Percentiles rank a stretch among this genome's conserved stretches.
Evolutionary conservation across 2,329 filamentous ascomycete species (phyloP).

Genomic region (Fusarium sp.): DNA sequence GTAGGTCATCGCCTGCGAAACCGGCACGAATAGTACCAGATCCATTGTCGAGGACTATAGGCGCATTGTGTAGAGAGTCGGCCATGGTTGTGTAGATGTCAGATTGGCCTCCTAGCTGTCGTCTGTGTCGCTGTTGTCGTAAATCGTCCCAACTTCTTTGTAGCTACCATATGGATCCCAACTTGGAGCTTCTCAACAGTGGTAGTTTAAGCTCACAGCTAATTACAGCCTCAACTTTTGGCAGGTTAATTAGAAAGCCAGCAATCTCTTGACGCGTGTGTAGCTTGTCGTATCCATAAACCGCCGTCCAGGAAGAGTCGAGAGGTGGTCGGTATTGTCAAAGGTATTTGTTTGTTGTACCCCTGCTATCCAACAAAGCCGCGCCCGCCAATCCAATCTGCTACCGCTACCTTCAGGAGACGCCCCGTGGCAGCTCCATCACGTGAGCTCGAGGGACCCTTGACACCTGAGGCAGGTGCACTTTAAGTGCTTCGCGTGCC

Average conservation of each 20-base stretch:
- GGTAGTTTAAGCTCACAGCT: slow-evolving; percentile 37
- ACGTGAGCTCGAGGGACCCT: slow-evolving; percentile 46
- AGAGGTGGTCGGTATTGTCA: slow-evolving; percentile 40
- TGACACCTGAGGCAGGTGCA: slow-evolving; percentile 53
- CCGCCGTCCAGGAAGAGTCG: slow-evolving; percentile 19
- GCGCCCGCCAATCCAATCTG: slow-evolving; percentile 40
- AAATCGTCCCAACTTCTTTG: slow-evolving; percentile 37
- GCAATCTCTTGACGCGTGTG: slow-evolving; percentile 9
- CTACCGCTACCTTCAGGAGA: slow-evolving; percentile 46
- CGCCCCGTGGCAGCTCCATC: slow-evolving; percentile 43
- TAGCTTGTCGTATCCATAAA: slow-evolving; percentile 43
- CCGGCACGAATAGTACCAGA: slow-evolving; percentile 97
- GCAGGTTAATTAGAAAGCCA: slow-evolving; percentile 16
- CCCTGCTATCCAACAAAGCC: slow-evolving; percentile 39
- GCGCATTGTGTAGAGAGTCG: slow-evolving; percentile 88
- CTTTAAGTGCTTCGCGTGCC: slow-evolving; percentile 56
- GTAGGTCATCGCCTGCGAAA: slow-evolving; percentile 94
- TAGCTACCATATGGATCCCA: slow-evolving; percentile 31
- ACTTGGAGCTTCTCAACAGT: slow-evolving; percentile 39
- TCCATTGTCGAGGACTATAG: slow-evolving; percentile 98
- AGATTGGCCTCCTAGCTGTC: slow-evolving; percentile 10
- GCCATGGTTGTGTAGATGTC: slow-evolving; percentile 57
- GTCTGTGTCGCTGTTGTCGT: slow-evolving; percentile 30
- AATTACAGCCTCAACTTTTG: slow-evolving; percentile 22
- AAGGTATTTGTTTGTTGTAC: slow-evolving; percentile 37